Evolutionary conservation across 2,329 filamentous ascomycete species (phyloP).

Genomic region (Albophoma yamanashiensis): DNA sequence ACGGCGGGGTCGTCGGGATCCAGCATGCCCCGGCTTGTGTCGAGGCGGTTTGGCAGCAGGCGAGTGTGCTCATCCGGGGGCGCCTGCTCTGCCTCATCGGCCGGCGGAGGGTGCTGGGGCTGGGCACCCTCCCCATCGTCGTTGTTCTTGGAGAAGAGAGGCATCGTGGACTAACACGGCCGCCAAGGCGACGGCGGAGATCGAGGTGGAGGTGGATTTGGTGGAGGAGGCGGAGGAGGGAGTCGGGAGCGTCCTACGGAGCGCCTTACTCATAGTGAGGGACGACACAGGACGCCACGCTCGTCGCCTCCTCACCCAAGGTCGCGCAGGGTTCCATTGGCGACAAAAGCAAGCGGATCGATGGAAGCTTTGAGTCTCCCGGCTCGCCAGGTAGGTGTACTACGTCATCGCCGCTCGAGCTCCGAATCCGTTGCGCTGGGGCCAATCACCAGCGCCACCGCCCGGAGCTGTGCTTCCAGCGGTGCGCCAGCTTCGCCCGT

Average conservation of each 20-base stretch:
- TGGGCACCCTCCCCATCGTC: constrained; percentile 9
- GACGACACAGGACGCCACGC: neutral
- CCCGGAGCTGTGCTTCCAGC: neutral
- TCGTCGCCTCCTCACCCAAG: neutral
- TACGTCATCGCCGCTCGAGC: neutral
- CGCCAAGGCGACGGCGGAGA: neutral
- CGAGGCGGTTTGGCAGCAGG: constrained; percentile 57
- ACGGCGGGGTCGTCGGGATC: constrained; percentile 40
- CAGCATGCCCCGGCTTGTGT: constrained; percentile 30
- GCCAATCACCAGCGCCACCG: neutral
- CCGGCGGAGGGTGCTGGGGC: constrained; percentile 1
- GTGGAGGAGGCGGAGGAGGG: neutral
- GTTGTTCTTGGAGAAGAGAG: constrained; percentile 19
- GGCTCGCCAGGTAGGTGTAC: neutral
- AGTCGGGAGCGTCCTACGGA: neutral
- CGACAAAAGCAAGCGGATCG: neutral
- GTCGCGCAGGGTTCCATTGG: neutral
- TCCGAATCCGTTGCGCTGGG: neutral
- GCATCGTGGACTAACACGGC: constrained; percentile 14
- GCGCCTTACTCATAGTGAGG: neutral
- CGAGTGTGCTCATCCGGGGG: constrained; percentile 45
- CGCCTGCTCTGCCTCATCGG: constrained; percentile 15
- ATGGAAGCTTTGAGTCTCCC: neutral
- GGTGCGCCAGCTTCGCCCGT: neutral
- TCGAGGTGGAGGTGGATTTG: neutral